A percentile compares a stretch with the other conserved stretches of the same genome.
phyloP scores from a whole-genome alignment of 306 rosid species.

The apple (Malus domestica) region DNA sequence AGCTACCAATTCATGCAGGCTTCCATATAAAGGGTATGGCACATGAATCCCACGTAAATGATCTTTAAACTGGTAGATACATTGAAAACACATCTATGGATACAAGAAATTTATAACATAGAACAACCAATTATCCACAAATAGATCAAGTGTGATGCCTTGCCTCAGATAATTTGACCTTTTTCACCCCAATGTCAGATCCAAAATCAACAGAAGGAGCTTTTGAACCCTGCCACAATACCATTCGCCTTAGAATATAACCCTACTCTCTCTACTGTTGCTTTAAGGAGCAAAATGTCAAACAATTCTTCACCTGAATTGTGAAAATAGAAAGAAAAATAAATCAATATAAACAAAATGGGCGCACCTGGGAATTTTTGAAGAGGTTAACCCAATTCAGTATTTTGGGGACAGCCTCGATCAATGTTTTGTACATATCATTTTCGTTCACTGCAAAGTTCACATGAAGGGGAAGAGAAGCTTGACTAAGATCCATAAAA shows the following conservation, averaged over 20 bases:
- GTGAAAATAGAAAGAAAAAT: not conserved
- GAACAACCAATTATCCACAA: not conserved
- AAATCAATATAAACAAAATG: not conserved
- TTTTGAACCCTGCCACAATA: slow-evolving; percentile 41
- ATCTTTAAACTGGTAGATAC: not conserved
- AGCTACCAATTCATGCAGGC: slow-evolving; percentile 3
- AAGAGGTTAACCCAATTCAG: slow-evolving; percentile 61
- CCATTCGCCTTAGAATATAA: not conserved
- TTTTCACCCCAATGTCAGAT: slow-evolving; percentile 42
- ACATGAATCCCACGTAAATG: not conserved
- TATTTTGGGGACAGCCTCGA: slow-evolving; percentile 66
- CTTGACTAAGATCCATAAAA: slow-evolving; percentile 4
- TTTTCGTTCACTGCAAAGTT: slow-evolving; percentile 53
- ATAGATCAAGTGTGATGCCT: slow-evolving; percentile 19
- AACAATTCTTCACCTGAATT: not conserved
- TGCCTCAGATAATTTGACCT: slow-evolving; percentile 74
- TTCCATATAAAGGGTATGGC: not conserved
- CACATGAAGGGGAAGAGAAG: slow-evolving; percentile 13
- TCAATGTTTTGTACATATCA: slow-evolving; percentile 52
- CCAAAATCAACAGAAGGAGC: slow-evolving; percentile 60
- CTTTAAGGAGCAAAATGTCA: not conserved
- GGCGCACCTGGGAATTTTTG: slow-evolving; percentile 55
- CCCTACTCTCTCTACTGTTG: not conserved
- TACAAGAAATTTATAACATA: not conserved
- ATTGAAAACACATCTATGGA: not conserved